Evolutionary conservation across 2,329 filamentous ascomycete genomes (phyloP).

Genomic region (Fusarium burgessii): DNA sequence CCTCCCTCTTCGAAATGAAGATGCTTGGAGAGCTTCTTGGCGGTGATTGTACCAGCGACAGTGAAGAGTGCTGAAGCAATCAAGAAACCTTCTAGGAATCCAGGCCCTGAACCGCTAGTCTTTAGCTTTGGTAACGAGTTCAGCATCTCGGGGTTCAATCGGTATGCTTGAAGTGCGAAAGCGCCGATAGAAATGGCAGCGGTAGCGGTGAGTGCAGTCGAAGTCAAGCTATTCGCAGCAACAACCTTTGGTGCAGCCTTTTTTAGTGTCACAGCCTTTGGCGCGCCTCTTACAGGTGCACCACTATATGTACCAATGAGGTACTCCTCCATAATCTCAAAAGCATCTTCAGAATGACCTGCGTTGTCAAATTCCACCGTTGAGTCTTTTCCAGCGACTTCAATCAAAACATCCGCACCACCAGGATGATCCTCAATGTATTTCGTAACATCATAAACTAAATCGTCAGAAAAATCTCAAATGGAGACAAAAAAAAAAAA

Average conservation of each 20-base stretch:
- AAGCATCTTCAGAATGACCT: conserved; percentile 77
- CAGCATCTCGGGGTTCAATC: conserved; percentile 21
- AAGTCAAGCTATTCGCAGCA: background rate
- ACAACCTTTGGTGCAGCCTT: conserved; percentile 32
- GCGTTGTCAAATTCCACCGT: conserved; percentile 86
- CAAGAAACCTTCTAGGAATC: conserved; percentile 27
- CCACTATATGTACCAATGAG: conserved; percentile 55
- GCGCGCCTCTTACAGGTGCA: conserved; percentile 22
- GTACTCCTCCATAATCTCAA: conserved; percentile 56
- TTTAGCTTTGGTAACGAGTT: conserved; percentile 22
- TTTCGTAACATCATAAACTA: conserved; percentile 69
- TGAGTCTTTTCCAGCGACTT: conserved; percentile 82
- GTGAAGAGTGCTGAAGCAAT: conserved; percentile 37
- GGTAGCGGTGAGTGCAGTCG: conserved; percentile 16
- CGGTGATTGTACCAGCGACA: conserved; percentile 48
- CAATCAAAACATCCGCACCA: conserved; percentile 81
- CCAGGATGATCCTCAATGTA: conserved; percentile 74
- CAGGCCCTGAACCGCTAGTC: conserved; percentile 17
- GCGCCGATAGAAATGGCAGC: conserved; percentile 26
- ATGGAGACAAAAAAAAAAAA: rapidly evolving
- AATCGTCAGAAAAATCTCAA: background rate
- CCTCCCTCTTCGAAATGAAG: conserved; percentile 45
- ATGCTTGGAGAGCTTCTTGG: conserved; percentile 48
- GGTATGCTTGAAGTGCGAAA: conserved; percentile 22
- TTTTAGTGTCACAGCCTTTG: conserved; percentile 26